These are phyloP conservation scores for Exophiala xenobiotica DNA, from an alignment of 2,329 filamentous ascomycete species.

Conservation along the genomic window DNA sequence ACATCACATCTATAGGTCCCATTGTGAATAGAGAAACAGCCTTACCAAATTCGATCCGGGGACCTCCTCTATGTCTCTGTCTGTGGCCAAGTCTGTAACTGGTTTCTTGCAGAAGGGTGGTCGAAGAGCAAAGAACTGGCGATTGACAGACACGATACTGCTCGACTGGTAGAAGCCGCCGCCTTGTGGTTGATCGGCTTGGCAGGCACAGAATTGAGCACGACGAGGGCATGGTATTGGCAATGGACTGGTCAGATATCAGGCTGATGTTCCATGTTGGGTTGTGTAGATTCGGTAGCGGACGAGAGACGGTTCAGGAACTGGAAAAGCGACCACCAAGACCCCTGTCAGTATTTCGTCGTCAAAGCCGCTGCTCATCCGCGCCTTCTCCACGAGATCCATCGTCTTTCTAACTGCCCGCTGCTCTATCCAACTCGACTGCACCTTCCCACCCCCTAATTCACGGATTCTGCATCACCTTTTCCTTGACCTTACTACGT, in stretches of 20 bases:
- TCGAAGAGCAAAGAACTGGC: background rate
- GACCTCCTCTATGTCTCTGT: slow-evolving; percentile 1
- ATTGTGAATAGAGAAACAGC: background rate
- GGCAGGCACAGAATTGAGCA: background rate
- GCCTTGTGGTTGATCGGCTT: background rate
- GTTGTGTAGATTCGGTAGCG: too few species aligned
- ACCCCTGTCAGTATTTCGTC: too few species aligned
- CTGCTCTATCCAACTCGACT: slow-evolving; percentile 1
- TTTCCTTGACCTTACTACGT: slow-evolving; percentile 12
- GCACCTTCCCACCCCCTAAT: slow-evolving; percentile 19
- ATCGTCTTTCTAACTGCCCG: slow-evolving; percentile 7
- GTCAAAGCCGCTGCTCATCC: too few species aligned
- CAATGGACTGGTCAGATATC: too few species aligned
- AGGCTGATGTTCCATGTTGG: too few species aligned
- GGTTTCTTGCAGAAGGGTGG: background rate
- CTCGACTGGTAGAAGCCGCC: too few species aligned
- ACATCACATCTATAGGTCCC: background rate
- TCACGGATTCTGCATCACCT: slow-evolving; percentile 8
- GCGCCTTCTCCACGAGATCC: too few species aligned
- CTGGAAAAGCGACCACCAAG: too few species aligned
- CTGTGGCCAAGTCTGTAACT: background rate
- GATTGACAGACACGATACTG: too few species aligned
- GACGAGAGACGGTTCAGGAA: too few species aligned
- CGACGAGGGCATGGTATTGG: background rate
- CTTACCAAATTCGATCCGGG: background rate